phyloP scores from a whole-genome alignment of 2,329 filamentous ascomycete genomes.

The Colletotrichum sp. region DNA sequence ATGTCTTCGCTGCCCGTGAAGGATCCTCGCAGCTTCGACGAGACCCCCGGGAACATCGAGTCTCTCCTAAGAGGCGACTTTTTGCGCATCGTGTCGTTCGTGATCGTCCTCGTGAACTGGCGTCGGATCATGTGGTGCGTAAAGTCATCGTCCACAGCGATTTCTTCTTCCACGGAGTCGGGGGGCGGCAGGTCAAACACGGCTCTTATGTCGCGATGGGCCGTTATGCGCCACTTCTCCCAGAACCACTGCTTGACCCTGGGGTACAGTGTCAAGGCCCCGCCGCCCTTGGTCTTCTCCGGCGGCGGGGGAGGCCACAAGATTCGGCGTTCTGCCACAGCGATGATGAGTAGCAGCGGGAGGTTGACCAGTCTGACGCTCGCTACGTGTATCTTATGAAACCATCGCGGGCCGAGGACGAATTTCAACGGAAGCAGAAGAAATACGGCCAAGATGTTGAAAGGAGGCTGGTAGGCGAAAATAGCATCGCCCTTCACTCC shows the following conservation, averaged over 20 bases:
- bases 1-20: slow-evolving; percentile 52
- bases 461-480: slow-evolving; percentile 82
- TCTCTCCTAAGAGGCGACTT: slow-evolving; percentile 53
- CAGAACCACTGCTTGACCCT: slow-evolving; percentile 58
- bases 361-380: slow-evolving; percentile 77
- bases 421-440: slow-evolving; percentile 80
- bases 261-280: slow-evolving; percentile 27
- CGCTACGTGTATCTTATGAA: slow-evolving; percentile 87
- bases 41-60: slow-evolving; percentile 61
- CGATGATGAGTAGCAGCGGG: slow-evolving; percentile 75
- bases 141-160: slow-evolving; percentile 63
- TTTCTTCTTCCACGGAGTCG: slow-evolving; percentile 61
- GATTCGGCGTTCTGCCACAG: slow-evolving; percentile 71
- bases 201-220: slow-evolving; percentile 73
- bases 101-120: slow-evolving; percentile 56
- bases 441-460: slow-evolving; percentile 80
- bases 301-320: slow-evolving; percentile 57
- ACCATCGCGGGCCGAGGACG: slow-evolving; percentile 80
- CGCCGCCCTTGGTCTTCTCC: slow-evolving; percentile 22
- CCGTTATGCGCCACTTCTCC: slow-evolving; percentile 72
- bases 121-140: slow-evolving; percentile 63
- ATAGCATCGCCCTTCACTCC: slow-evolving; percentile 86
- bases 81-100: slow-evolving; percentile 34
- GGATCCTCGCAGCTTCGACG: slow-evolving; percentile 54
- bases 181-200: slow-evolving; percentile 77